Conservation (phyloP, 257 asterid species). For the Solanum corneliomulleri region DNA sequence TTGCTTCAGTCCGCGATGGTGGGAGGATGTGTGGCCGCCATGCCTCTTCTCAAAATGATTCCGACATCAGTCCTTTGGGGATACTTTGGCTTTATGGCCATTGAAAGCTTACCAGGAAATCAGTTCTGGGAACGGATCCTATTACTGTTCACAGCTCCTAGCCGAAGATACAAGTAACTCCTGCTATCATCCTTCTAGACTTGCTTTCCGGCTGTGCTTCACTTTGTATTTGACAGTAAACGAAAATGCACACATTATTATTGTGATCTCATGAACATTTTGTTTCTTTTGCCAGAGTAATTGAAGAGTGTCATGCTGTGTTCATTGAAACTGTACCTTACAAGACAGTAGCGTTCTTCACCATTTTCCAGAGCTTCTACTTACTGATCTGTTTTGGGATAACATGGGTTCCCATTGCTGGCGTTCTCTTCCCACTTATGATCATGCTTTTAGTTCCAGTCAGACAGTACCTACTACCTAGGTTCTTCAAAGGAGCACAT, state of each 20-base stretch:
- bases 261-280: not conserved
- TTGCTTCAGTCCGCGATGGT: slow-evolving; percentile 14
- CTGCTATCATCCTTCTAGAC: not conserved
- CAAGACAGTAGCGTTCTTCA: slow-evolving; percentile 9
- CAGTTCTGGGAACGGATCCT: slow-evolving; percentile 11
- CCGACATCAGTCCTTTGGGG: slow-evolving; percentile 14
- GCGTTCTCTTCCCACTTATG: slow-evolving; percentile 8
- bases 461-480: slow-evolving; percentile 6
- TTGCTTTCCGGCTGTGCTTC: not conserved
- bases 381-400: slow-evolving; percentile 11
- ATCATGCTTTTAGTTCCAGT: slow-evolving; percentile 16
- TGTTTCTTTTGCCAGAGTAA: not conserved
- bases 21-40: slow-evolving; percentile 17
- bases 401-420: slow-evolving; percentile 16
- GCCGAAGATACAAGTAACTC: slow-evolving; percentile 14
- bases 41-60: slow-evolving; percentile 12
- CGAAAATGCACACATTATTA: not conserved
- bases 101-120: slow-evolving; percentile 14
- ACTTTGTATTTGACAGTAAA: not conserved
- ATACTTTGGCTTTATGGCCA: slow-evolving; percentile 12
- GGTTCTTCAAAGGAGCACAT: slow-evolving; percentile 8
- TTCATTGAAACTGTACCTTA: slow-evolving; percentile 10
- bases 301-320: slow-evolving; percentile 9
- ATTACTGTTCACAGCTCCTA: slow-evolving; percentile 10
- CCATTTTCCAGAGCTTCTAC: slow-evolving; percentile 10